Conservation (phyloP, 257 asterid species). For the Solanum verrucosum region DNA sequence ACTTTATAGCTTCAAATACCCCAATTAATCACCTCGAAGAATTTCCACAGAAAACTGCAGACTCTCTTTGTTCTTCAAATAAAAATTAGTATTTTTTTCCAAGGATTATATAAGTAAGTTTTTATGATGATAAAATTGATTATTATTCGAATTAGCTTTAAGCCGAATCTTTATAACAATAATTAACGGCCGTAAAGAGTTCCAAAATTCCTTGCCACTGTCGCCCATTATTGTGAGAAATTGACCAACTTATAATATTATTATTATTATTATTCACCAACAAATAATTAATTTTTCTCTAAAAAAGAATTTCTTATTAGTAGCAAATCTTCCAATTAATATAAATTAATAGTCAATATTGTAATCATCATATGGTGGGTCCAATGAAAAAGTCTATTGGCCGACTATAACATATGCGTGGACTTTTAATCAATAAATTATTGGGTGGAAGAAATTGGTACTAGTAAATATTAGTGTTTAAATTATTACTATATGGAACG, state of each 20-base stretch:
- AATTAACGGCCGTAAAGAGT: not conserved
- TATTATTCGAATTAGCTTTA: not conserved
- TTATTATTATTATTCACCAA: not conserved
- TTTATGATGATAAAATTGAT: not conserved
- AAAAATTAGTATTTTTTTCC: not conserved
- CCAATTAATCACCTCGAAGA: not conserved
- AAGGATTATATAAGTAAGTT: not conserved
- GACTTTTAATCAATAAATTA: not conserved
- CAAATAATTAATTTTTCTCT: not conserved
- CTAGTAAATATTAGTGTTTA: too few relatives aligned
- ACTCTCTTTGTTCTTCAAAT: not conserved
- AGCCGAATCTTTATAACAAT: not conserved
- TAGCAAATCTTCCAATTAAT: not conserved
- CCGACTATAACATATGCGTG: not conserved
- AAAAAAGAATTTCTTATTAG: not conserved
- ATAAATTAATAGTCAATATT: not conserved
- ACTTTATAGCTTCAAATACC: not conserved
- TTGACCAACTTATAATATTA: not conserved
- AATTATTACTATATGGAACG: too few relatives aligned
- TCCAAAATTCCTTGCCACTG: not conserved
- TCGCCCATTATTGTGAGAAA: not conserved
- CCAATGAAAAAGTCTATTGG: not conserved
- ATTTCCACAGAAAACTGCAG: not conserved
- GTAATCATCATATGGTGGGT: not conserved
- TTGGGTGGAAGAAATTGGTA: not conserved